Evolutionary conservation across 2,329 filamentous ascomycete genomes (phyloP), one percentile per base, ranked within the genome.

Genomic region (Plenodomus biglobosus): DNA sequence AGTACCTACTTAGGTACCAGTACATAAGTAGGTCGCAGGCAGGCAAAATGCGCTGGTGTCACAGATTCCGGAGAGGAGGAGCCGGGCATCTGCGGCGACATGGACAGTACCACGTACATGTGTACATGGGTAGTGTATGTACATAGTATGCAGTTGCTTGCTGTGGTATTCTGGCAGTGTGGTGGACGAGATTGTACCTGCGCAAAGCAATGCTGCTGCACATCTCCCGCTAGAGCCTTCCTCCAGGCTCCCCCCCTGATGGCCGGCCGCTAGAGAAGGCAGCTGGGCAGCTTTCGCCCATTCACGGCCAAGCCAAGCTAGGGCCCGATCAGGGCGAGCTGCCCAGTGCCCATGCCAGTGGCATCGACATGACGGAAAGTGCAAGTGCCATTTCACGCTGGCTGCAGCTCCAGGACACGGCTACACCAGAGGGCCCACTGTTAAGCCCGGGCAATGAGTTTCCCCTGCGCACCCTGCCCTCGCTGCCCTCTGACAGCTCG

Each of bases 381-480:
- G 59, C 58, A 48, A 48, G 59, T 41, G 56, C 54, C 48, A 62
- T 70, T 44, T 54, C 59, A 47, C 61, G 65, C 53, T 71, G 68
- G 69, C 62, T 71, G 55, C 46, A 45, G 30, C 44, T 65, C 46
- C 50, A 52, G 34, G 52, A 67, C 48, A 55, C 64, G 36, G 53
- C 55, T 51, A 53, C 62, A 59, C 48, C 50, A 42, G 57, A 52
- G 50, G 62, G 64, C 48, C 54, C 61, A 39, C 53, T 55, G 38
- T 59, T 59, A 52, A 68, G 68, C 48, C 67, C 68, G 27, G 66
- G 67, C 43, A 67, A 72, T 66, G 69, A 64, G 39, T 71, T 72
- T 40, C 68, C 69, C 39, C 59, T 72, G 21, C 56, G 60, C 17
- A 71, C 69, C 16, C 41, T 71, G 40, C 66, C 66, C 36, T 69